These are phyloP conservation scores for Porodaedalea pini DNA, from an alignment of 1,284 basidiomycete species.

Conservation along the genomic window DNA sequence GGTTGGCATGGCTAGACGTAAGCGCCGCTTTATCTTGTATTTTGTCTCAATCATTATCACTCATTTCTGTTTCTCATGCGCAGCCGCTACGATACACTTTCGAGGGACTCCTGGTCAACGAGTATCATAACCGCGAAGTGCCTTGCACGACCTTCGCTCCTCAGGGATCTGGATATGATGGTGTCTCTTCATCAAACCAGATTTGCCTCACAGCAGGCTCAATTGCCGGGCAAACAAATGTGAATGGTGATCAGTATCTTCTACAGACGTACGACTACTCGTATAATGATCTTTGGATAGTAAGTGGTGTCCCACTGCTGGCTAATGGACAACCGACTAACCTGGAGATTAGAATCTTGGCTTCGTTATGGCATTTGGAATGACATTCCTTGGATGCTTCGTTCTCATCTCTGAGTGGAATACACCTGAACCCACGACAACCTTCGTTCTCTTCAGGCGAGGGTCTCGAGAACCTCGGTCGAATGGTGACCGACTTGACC, in stretches of 20 bases:
- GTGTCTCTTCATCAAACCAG: conserved; percentile 31
- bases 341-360: conserved; percentile 51
- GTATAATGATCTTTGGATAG: conserved; percentile 47
- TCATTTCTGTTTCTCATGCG: not conserved
- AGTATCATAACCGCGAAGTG: conserved; percentile 46
- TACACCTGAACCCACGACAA: conserved; percentile 29
- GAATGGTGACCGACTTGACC: not conserved
- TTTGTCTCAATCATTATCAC: conserved; percentile 18
- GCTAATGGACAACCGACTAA: too few species aligned
- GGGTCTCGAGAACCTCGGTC: conserved; percentile 9
- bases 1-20: conserved; percentile 47
- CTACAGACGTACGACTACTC: conserved; percentile 42
- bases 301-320: not conserved
- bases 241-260: conserved; percentile 36
- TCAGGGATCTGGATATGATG: conserved; percentile 44
- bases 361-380: conserved; percentile 50
- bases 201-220: conserved; percentile 28
- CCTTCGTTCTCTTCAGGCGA: conserved; percentile 41
- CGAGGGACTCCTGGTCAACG: conserved; percentile 49
- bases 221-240: conserved; percentile 21
- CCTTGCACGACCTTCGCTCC: conserved; percentile 43
- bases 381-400: conserved; percentile 45
- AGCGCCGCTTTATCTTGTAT: conserved; percentile 12
- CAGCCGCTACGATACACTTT: conserved; percentile 47
- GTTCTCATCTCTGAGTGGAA: conserved; percentile 52